Conservation (phyloP, 371 early-diverging fungal species). For the Mortierella polycephala region DNA sequence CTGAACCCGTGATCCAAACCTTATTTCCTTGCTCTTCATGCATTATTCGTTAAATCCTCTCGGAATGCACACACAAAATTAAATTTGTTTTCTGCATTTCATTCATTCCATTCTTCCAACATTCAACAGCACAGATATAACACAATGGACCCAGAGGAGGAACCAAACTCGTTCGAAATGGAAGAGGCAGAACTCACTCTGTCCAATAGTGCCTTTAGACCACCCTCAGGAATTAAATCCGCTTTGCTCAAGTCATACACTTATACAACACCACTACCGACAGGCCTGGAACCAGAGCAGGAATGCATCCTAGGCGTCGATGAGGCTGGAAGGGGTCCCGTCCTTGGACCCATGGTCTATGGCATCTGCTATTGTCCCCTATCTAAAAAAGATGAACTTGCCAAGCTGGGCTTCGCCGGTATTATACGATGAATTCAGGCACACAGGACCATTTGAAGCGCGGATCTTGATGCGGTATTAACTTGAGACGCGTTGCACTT, state of each 20-base stretch:
- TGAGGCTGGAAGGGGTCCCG: constrained; percentile 99
- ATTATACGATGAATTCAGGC: constrained; percentile 6
- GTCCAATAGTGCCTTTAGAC: constrained; percentile 8
- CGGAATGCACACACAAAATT: background rate
- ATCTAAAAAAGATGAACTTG: constrained; percentile 70
- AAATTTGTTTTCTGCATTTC: constrained; percentile 6
- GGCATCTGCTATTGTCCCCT: constrained; percentile 83
- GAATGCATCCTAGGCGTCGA: constrained; percentile 94
- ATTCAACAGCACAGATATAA: background rate
- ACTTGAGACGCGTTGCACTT: background rate
- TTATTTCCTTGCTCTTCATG: too few relatives aligned
- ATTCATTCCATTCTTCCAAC: background rate
- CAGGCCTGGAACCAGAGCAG: constrained; percentile 56
- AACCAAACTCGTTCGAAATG: constrained; percentile 30
- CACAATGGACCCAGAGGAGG: constrained; percentile 32
- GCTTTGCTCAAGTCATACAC: constrained; percentile 54
- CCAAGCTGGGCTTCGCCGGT: constrained; percentile 85
- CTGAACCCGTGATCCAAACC: too few relatives aligned
- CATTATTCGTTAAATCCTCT: too few relatives aligned
- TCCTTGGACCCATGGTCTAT: constrained; percentile 98
- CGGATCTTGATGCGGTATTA: background rate
- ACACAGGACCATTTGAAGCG: background rate
- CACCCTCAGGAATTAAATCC: constrained; percentile 41
- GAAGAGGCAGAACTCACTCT: constrained; percentile 18
- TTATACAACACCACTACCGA: constrained; percentile 38